phyloP scores from a whole-genome alignment of 352 stramenopile genomes.

The Phytophthora citricola region DNA sequence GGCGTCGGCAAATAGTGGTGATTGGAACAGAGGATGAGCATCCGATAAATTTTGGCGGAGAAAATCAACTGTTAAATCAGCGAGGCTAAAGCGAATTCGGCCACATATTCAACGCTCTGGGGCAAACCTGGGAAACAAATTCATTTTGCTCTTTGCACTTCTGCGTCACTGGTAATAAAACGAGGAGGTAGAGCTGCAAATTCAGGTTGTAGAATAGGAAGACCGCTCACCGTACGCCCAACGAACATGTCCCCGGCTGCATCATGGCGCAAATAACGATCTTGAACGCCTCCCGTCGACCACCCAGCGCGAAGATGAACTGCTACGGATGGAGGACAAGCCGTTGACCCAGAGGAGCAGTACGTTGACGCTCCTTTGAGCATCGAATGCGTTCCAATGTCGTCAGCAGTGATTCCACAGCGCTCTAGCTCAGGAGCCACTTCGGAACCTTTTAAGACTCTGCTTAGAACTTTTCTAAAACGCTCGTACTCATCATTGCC shows the following conservation, averaged over 20 bases:
- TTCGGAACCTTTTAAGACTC: not conserved
- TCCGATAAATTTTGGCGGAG: not conserved
- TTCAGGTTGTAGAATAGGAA: too few relatives aligned
- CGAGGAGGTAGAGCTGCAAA: not conserved
- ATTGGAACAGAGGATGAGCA: not conserved
- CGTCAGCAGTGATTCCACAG: too few relatives aligned
- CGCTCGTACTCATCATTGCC: slow-evolving; percentile 1
- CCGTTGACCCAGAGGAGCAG: too few relatives aligned
- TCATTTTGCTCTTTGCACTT: not conserved
- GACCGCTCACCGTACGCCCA: too few relatives aligned
- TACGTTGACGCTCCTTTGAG: too few relatives aligned
- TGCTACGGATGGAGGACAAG: too few relatives aligned
- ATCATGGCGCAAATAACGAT: too few relatives aligned
- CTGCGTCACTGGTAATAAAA: not conserved
- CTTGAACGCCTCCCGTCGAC: too few relatives aligned
- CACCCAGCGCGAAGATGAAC: too few relatives aligned
- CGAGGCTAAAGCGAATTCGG: not conserved
- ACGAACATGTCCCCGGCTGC: too few relatives aligned
- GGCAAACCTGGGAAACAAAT: too few relatives aligned
- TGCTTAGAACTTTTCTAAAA: not conserved
- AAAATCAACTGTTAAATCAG: not conserved
- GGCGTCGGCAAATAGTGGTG: not conserved
- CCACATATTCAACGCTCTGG: not conserved
- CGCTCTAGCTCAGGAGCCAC: not conserved
- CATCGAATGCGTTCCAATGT: too few relatives aligned